Evolutionary conservation across 2,329 filamentous ascomycete species (phyloP), one percentile per base, ranked within the genome.

Genomic region (Amauroascus verrucosus): DNA sequence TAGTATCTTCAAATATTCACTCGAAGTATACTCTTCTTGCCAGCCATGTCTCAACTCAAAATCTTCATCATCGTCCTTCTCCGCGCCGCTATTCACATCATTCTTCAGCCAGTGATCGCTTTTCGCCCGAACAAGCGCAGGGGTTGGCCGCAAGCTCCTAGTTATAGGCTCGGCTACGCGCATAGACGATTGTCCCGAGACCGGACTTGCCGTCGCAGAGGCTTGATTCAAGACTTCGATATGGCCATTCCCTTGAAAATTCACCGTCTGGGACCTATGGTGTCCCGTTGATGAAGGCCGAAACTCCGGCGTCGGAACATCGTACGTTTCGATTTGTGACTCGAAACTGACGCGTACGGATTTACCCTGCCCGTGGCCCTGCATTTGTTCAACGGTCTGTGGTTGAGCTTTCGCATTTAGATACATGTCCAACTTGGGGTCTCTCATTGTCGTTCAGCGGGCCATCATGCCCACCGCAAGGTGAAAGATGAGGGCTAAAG

Each of bases 11-110:
- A 94, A 85, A 63, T 94, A 90, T 65, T 95, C 88, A 61, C 89
- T 86, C 4, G 86, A 94, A 65, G 88, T 86, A 67, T 95, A 89
- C 68, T 95, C 88, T 61, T 90, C 86, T 65, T 95, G 88, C 74
- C 93, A 96, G 46, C 90, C 90, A 72, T 96, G 90, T 47, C 90
- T 81, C 67, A 84, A 79, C 57, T 76, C 67, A 65, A 76, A 78
- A 58, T 75, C 72, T 59, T 74, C 77, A 57, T 78, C 78, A 35
- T 43, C 40, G 35, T 72, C 73, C 38, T 63, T 63, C 8, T 60
- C 62, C 13, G 60, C 52, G 7, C 66, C 52, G 48, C 62, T 65
- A 24, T 69, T 64, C 32, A 63, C 58, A 11, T 61, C 64, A 22
- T 64, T 60, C 38, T 67, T 67, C 9, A 76, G 72, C 37, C 74